Evolutionary conservation across 495 filamentous ascomycete genomes (phyloP).

Genomic region (Elasticomyces elasticus): DNA sequence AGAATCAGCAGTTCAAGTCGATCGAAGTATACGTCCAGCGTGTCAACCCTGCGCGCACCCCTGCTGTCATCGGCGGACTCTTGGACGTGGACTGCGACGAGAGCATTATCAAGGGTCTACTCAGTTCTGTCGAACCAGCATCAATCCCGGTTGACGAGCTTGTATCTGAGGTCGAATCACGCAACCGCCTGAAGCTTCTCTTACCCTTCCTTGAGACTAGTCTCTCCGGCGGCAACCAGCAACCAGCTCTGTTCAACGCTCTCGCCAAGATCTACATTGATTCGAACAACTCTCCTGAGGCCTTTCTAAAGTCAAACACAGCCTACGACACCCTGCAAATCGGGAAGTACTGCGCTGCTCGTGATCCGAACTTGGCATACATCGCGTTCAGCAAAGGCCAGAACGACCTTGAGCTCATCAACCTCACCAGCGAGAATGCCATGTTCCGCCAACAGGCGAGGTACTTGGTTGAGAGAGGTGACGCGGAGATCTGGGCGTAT

Average conservation of each 20-base stretch:
- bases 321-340: constrained; percentile 88
- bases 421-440: constrained; percentile 90
- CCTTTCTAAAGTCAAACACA: constrained; percentile 96
- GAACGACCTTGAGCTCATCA: constrained; percentile 94
- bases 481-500: constrained; percentile 86
- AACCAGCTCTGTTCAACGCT: constrained; percentile 96
- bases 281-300: constrained; percentile 97
- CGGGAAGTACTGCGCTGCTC: constrained; percentile 98
- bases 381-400: constrained; percentile 95
- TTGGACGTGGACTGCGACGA: constrained; percentile 98
- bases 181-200: constrained; percentile 91
- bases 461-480: constrained; percentile 84
- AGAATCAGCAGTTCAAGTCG: constrained; percentile 98
- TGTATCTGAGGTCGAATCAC: constrained; percentile 84
- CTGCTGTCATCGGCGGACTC: constrained; percentile 88
- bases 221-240: constrained; percentile 82
- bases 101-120: constrained; percentile 82
- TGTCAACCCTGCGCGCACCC: constrained; percentile 88
- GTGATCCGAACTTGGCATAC: constrained; percentile 92
- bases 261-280: constrained; percentile 99
- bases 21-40: constrained; percentile 99
- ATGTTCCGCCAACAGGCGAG: constrained; percentile 98
- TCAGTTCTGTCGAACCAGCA: constrained; percentile 73
- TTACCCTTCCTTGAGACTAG: constrained; percentile 95
- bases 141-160: constrained; percentile 93